Evolutionary conservation across 805 yeast species (phyloP).

Genomic region (Sugiyamaella americana): DNA sequence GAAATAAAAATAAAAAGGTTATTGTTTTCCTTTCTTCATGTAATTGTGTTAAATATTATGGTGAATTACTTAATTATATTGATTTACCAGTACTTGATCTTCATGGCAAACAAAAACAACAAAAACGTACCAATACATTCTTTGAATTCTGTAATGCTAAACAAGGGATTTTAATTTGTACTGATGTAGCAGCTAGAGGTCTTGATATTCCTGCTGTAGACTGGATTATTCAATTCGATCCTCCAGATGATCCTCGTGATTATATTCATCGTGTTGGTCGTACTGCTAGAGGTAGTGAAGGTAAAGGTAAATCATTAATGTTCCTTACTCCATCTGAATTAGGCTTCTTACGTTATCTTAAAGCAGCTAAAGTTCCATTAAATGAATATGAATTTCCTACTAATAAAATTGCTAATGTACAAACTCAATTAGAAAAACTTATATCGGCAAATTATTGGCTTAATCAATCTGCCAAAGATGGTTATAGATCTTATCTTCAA

Average conservation of each 20-base stretch:
- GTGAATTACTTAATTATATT: constrained; percentile 90
- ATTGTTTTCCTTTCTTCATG: constrained; percentile 95
- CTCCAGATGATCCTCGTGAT: constrained; percentile 99
- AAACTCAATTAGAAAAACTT: constrained; percentile 84
- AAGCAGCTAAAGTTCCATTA: constrained; percentile 94
- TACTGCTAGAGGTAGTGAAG: constrained; percentile 84
- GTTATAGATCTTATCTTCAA: constrained; percentile 92
- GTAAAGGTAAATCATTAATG: constrained; percentile 92
- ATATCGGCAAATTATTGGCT: constrained; percentile 89
- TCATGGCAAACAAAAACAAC: constrained; percentile 98
- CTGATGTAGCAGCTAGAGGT: constrained; percentile 99
- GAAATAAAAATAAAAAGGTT: constrained; percentile 78
- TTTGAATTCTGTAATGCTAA: constrained; percentile 97
- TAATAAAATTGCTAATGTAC: constrained; percentile 92
- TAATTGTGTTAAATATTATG: constrained; percentile 93
- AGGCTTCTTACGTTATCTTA: constrained; percentile 89
- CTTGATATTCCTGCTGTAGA: constrained; percentile 97
- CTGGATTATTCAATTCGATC: constrained; percentile 98
- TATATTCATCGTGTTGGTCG: constrained; percentile 98
- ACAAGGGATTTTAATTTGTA: constrained; percentile 86
- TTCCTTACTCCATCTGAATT: constrained; percentile 89
- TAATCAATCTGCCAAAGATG: constrained; percentile 93
- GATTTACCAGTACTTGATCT: constrained; percentile 94
- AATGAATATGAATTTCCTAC: constrained; percentile 96
- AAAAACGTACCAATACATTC: constrained; percentile 95